Percentiles rank a stretch among this genome's conserved stretches.
Conservation (phyloP, 2,329 filamentous ascomycete species). For the Pseudonectria buxi region DNA sequence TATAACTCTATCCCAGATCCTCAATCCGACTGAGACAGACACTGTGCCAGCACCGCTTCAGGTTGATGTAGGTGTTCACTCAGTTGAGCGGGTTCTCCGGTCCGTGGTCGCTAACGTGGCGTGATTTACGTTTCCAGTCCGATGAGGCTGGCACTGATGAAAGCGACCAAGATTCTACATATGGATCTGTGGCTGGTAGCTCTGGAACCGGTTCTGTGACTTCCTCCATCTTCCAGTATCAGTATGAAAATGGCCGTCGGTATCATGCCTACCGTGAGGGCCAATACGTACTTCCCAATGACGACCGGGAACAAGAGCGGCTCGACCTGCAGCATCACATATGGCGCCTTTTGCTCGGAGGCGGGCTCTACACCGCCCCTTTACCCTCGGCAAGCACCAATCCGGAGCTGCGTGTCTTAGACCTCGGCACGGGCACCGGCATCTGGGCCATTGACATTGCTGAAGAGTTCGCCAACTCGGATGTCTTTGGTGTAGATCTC, state of each 20-base stretch:
- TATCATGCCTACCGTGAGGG: conserved; percentile 29
- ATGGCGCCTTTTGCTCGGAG: conserved; percentile 20
- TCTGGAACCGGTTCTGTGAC: conserved; percentile 29
- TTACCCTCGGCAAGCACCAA: conserved; percentile 13
- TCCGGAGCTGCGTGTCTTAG: conserved; percentile 38
- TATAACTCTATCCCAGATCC: conserved; percentile 1
- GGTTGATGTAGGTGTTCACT: conserved; percentile 15
- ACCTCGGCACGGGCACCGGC: conserved; percentile 55
- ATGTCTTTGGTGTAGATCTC: conserved; percentile 45
- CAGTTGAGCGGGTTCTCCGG: background rate
- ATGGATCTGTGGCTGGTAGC: conserved; percentile 26
- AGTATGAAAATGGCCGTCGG: conserved; percentile 25
- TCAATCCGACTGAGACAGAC: conserved; percentile 11
- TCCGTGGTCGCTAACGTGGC: background rate
- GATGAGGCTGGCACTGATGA: conserved; percentile 16
- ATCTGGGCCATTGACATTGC: conserved; percentile 56
- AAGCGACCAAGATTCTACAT: conserved; percentile 25
- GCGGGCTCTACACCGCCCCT: conserved; percentile 20
- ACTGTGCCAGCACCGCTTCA: conserved; percentile 17
- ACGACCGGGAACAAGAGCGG: conserved; percentile 30
- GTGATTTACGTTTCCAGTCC: background rate
- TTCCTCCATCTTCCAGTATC: conserved; percentile 38
- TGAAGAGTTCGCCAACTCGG: conserved; percentile 33
- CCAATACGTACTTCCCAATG: conserved; percentile 23
- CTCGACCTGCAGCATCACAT: conserved; percentile 32